Percentiles rank a stretch among this genome's conserved stretches.
Evolutionary conservation across 2,329 filamentous ascomycete genomes (phyloP).

Genomic region (Hirsutella rhossiliensis): DNA sequence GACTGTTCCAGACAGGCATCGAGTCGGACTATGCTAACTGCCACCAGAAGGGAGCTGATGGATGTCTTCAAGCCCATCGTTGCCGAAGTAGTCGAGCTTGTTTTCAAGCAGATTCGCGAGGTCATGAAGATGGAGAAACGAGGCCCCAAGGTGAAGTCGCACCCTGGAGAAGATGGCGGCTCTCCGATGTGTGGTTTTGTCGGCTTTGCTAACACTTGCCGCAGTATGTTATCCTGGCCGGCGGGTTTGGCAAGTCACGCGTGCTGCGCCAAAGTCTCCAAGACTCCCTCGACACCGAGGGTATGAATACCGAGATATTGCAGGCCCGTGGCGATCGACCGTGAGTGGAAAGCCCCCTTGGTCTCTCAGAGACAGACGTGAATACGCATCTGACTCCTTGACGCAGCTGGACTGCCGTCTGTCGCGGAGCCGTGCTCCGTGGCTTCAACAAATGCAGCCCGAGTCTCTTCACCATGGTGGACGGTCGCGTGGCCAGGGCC

Average conservation of each 20-base stretch:
- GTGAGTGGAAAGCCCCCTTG: slow-evolving; percentile 12
- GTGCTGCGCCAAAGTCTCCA: slow-evolving; percentile 10
- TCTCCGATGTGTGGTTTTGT: too few species aligned
- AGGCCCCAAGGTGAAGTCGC: slow-evolving; percentile 13
- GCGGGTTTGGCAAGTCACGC: slow-evolving; percentile 22
- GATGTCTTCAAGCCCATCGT: slow-evolving; percentile 2
- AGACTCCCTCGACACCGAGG: background rate
- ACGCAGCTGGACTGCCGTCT: slow-evolving; percentile 21
- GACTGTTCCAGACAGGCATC: background rate
- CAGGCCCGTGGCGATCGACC: slow-evolving; percentile 17
- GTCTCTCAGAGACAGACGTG: background rate
- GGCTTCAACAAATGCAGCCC: slow-evolving; percentile 6
- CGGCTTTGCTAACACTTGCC: background rate
- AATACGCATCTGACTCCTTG: background rate
- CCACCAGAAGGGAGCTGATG: slow-evolving; percentile 10
- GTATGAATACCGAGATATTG: slow-evolving; percentile 11
- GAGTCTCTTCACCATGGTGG: slow-evolving; percentile 2
- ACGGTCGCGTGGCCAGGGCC: slow-evolving; percentile 12
- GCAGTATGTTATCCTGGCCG: slow-evolving; percentile 25
- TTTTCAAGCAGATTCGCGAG: background rate
- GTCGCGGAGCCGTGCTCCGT: slow-evolving; percentile 18
- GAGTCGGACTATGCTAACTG: too few species aligned
- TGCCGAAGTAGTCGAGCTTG: background rate
- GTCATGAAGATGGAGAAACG: slow-evolving; percentile 2
- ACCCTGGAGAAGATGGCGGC: too few species aligned